Evolutionary conservation across 345 rosid species (phyloP).

Genomic region (Gynandropsis gynandra): DNA sequence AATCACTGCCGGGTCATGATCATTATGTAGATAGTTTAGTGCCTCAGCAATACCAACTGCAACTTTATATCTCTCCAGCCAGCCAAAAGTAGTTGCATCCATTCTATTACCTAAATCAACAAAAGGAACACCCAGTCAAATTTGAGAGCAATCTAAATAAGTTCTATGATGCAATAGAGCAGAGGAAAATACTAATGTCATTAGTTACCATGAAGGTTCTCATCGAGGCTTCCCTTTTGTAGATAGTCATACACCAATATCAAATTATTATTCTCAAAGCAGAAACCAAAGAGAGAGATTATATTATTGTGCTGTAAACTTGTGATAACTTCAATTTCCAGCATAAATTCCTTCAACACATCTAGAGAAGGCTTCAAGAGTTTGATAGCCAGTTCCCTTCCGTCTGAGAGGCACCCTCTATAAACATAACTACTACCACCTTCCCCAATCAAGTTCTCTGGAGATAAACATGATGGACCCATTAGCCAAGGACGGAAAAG

Average conservation of each 20-base stretch:
- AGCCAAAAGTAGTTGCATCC: constrained; percentile 52
- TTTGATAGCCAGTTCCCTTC: constrained; percentile 90
- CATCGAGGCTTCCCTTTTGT: constrained; percentile 94
- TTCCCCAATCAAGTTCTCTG: constrained; percentile 86
- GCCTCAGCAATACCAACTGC: constrained; percentile 95
- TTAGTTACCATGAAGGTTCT: constrained; percentile 70
- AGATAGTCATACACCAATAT: constrained; percentile 72
- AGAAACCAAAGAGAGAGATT: constrained; percentile 75
- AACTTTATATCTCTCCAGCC: constrained; percentile 79
- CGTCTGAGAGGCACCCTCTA: constrained; percentile 71
- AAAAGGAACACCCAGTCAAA: constrained; percentile 17
- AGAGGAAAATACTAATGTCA: constrained; percentile 17
- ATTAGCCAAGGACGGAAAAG: constrained; percentile 10
- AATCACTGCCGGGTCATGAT: constrained; percentile 59
- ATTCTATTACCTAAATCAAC: constrained; percentile 49
- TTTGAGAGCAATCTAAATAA: constrained; percentile 16
- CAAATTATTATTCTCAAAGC: constrained; percentile 59
- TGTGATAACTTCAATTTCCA: constrained; percentile 77
- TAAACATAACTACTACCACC: constrained; percentile 94
- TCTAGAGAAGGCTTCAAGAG: constrained; percentile 63
- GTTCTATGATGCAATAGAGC: constrained; percentile 10
- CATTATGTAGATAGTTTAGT: constrained; percentile 67
- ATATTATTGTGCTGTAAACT: constrained; percentile 70
- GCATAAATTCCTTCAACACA: constrained; percentile 58
- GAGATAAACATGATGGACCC: constrained; percentile 20